Conservation (phyloP, 2,329 filamentous ascomycete species). For the Hypoxylon sp. region DNA sequence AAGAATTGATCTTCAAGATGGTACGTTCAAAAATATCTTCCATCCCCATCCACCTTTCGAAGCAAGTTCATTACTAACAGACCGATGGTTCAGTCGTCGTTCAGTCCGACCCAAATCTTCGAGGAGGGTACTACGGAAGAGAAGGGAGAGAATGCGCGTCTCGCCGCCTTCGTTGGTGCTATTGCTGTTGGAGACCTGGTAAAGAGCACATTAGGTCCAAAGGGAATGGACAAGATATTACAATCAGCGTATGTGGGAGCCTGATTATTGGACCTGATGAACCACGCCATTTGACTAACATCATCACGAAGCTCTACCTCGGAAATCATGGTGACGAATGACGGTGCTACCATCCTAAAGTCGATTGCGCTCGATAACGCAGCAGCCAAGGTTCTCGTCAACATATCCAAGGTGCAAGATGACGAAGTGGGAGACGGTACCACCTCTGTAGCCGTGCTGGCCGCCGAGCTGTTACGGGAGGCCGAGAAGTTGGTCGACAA, state of each 20-base stretch:
- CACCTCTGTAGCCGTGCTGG: constrained; percentile 95
- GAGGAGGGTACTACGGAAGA: constrained; percentile 96
- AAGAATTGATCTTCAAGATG: too few species aligned
- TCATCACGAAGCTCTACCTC: constrained; percentile 81
- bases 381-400: constrained; percentile 96
- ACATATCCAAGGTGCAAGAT: constrained; percentile 99
- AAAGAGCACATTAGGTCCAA: constrained; percentile 95
- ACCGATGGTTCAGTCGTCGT: constrained; percentile 57
- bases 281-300: constrained; percentile 24
- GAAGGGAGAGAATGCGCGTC: constrained; percentile 98
- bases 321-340: constrained; percentile 98
- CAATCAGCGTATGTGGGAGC: constrained; percentile 80
- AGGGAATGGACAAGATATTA: constrained; percentile 99
- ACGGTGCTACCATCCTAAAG: constrained; percentile 97
- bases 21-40: constrained; percentile 3
- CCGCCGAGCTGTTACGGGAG: constrained; percentile 93
- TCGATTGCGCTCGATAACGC: constrained; percentile 98
- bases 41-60: too few species aligned
- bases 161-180: constrained; percentile 96
- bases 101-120: constrained; percentile 97
- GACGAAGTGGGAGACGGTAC: constrained; percentile 98
- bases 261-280: neutral
- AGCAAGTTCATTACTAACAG: constrained; percentile 9
- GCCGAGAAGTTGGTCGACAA: constrained; percentile 97
- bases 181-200: constrained; percentile 98